phyloP scores from a whole-genome alignment of 2,329 filamentous ascomycete genomes.

The Cordyceps militaris region DNA sequence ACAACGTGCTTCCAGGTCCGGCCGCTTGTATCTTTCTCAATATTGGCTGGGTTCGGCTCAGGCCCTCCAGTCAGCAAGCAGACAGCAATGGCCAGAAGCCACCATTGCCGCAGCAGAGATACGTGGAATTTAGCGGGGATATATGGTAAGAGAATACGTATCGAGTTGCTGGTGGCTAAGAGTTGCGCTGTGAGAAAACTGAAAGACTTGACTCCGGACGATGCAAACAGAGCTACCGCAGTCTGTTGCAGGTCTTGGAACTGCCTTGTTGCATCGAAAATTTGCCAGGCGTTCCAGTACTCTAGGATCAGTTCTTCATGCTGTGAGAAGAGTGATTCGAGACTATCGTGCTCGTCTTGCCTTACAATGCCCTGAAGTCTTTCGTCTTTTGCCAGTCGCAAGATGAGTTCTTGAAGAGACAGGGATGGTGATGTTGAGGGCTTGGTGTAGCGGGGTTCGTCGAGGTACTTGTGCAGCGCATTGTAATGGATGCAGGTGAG shows the following conservation, averaged over 20 bases:
- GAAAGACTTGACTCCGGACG: constrained; percentile 54
- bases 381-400: constrained; percentile 60
- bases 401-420: constrained; percentile 63
- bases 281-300: constrained; percentile 85
- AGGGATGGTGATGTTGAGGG: constrained; percentile 52
- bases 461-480: constrained; percentile 59
- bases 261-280: constrained; percentile 62
- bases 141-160: constrained; percentile 75
- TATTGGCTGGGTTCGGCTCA: constrained; percentile 56
- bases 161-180: constrained; percentile 78
- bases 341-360: constrained; percentile 51
- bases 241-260: constrained; percentile 66
- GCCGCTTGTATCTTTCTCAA: constrained; percentile 52
- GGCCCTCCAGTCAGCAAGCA: constrained; percentile 74
- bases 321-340: constrained; percentile 60
- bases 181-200: constrained; percentile 80
- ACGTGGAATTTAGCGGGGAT: constrained; percentile 68
- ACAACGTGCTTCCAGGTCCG: constrained; percentile 73
- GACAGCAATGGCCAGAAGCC: constrained; percentile 70
- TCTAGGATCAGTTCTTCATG: constrained; percentile 67
- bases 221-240: constrained; percentile 54
- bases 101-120: constrained; percentile 76
- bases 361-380: constrained; percentile 62
- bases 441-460: constrained; percentile 63
- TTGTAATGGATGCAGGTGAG: constrained; percentile 55